These are phyloP conservation scores for Claviceps quebecensis DNA, from an alignment of 2,329 filamentous ascomycete genomes.

Conservation along the genomic window DNA sequence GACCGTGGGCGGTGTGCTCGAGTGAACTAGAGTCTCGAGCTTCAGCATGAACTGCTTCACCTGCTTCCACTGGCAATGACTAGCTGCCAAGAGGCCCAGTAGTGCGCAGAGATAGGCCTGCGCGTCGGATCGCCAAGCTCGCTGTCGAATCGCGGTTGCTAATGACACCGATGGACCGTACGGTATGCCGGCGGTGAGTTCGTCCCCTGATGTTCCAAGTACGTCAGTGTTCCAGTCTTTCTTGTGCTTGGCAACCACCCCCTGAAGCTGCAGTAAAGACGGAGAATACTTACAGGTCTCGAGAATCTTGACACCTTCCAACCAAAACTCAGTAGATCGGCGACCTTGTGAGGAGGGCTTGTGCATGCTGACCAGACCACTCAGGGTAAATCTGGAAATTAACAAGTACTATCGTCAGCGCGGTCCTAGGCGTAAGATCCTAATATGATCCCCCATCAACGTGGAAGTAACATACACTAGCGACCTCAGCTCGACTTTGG, in stretches of 20 bases:
- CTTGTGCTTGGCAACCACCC: not conserved
- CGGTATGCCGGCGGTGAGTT: conserved; percentile 19
- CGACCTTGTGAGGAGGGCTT: conserved; percentile 20
- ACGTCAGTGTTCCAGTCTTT: not conserved
- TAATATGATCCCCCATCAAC: not conserved
- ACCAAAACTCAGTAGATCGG: conserved; percentile 26
- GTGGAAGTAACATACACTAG: conserved; percentile 30
- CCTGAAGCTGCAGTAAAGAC: no score
- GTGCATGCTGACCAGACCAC: conserved; percentile 33
- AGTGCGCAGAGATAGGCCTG: conserved; percentile 59
- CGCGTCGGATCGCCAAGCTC: conserved; percentile 51
- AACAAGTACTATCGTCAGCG: not conserved
- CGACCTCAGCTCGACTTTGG: conserved; percentile 42
- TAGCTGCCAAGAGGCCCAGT: conserved; percentile 54
- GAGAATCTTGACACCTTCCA: conserved; percentile 29
- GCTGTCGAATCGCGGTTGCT: conserved; percentile 41
- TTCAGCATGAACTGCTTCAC: conserved; percentile 44
- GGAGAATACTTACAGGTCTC: conserved; percentile 29
- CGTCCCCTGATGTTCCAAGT: conserved; percentile 17
- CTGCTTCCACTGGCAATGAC: conserved; percentile 54
- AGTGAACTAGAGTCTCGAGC: conserved; percentile 31
- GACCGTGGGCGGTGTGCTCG: conserved; percentile 26
- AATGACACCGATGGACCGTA: conserved; percentile 36
- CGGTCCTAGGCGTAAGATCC: conserved; percentile 3
- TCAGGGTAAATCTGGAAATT: conserved; percentile 35